These are phyloP conservation scores for Wallacemonas sp. DNA, from an alignment of 208 protist genomes.

Conservation along the genomic window DNA sequence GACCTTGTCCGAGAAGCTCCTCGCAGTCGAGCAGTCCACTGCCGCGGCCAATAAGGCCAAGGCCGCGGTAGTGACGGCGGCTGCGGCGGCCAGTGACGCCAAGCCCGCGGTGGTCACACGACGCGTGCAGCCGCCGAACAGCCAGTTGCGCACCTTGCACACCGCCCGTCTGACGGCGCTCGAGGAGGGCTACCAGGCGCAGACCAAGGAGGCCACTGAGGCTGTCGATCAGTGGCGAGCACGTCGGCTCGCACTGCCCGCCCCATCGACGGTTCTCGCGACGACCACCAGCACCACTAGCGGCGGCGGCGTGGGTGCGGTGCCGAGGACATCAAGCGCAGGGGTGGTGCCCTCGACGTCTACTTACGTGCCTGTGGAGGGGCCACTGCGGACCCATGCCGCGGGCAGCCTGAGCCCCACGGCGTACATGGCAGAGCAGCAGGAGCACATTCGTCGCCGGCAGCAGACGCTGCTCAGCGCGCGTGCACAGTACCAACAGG, in stretches of 20 bases:
- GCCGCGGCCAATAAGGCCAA: neutral
- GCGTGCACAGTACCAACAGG: slow-evolving; percentile 31
- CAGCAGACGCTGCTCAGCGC: slow-evolving; percentile 35
- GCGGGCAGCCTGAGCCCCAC: slow-evolving; percentile 21
- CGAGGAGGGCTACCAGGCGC: slow-evolving; percentile 37
- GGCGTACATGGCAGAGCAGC: slow-evolving; percentile 29
- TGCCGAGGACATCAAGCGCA: too few relatives aligned
- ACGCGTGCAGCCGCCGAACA: neutral
- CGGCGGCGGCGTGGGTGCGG: too few relatives aligned
- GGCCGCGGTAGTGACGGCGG: neutral
- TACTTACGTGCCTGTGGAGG: neutral
- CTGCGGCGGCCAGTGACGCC: neutral
- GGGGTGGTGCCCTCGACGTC: too few relatives aligned
- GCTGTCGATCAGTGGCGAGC: slow-evolving; percentile 26
- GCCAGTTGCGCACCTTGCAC: slow-evolving; percentile 22
- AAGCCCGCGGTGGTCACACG: neutral
- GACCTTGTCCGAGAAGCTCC: neutral
- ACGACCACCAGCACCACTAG: too few relatives aligned
- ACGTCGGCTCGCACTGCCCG: neutral
- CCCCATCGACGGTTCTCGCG: neutral
- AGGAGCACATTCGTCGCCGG: slow-evolving; percentile 26
- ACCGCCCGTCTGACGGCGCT: slow-evolving; percentile 31
- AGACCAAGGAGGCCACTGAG: slow-evolving; percentile 25
- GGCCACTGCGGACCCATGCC: too few relatives aligned
- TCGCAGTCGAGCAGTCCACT: neutral